Evolutionary conservation across 2,329 filamentous ascomycete species (phyloP).

Genomic region (Grosmannia serpens): DNA sequence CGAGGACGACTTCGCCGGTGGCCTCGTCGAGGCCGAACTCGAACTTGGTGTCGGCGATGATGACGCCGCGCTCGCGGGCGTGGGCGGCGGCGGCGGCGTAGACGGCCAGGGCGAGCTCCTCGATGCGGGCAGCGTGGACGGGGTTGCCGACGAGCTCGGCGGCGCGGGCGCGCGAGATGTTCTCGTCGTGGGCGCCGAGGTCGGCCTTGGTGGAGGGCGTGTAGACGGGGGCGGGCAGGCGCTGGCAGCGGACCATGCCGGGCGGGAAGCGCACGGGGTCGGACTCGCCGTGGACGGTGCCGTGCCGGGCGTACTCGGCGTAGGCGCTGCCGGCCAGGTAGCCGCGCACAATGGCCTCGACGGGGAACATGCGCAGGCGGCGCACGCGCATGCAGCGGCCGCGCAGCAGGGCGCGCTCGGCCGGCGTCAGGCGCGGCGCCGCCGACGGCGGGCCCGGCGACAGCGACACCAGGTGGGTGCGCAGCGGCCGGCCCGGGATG

Average conservation of each 20-base stretch:
- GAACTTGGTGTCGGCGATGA: constrained; percentile 55
- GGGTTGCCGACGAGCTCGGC: constrained; percentile 51
- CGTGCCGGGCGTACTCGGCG: constrained; percentile 59
- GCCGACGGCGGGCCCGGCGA: constrained; percentile 21
- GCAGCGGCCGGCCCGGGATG: constrained; percentile 28
- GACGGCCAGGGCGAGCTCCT: constrained; percentile 50
- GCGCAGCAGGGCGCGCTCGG: constrained; percentile 40
- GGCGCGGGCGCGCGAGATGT: constrained; percentile 63
- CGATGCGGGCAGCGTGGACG: constrained; percentile 51
- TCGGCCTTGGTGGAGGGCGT: constrained; percentile 82
- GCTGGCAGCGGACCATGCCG: constrained; percentile 59
- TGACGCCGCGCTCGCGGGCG: constrained; percentile 54
- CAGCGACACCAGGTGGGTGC: constrained; percentile 40
- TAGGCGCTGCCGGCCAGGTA: constrained; percentile 83
- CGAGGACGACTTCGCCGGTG: constrained; percentile 57
- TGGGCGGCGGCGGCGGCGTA: constrained; percentile 54
- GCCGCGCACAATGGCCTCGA: constrained; percentile 79
- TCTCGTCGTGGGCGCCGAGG: constrained; percentile 67
- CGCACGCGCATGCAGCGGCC: constrained; percentile 69
- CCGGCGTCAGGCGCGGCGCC: constrained; percentile 19
- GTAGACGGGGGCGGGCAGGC: constrained; percentile 55
- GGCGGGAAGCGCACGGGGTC: constrained; percentile 25
- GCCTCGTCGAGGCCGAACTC: constrained; percentile 57
- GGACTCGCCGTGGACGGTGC: constrained; percentile 68
- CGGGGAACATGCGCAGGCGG: constrained; percentile 60